These are phyloP conservation scores for Setomelanomma holmii DNA, from an alignment of 2,329 filamentous ascomycete species.

Conservation along the genomic window DNA sequence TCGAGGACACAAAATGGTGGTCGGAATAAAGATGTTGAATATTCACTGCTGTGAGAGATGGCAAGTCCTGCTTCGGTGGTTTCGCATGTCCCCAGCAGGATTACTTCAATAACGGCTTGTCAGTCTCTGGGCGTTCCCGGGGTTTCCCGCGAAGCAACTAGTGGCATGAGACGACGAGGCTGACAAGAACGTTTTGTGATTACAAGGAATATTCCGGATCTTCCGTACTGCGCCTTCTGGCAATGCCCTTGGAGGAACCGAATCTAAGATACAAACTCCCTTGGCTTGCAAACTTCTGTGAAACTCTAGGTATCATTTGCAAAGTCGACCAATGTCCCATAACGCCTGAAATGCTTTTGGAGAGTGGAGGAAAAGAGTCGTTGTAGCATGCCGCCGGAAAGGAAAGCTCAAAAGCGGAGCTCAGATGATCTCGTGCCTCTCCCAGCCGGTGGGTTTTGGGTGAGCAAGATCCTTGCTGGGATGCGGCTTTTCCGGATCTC, in stretches of 20 bases:
- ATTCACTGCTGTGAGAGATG: too few species aligned
- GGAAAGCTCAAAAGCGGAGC: neutral
- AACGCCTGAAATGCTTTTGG: slow-evolving; percentile 14
- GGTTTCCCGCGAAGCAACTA: neutral
- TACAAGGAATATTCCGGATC: neutral
- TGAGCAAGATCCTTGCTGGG: slow-evolving; percentile 72
- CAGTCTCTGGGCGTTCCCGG: too few species aligned
- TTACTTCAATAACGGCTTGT: too few species aligned
- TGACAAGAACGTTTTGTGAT: neutral
- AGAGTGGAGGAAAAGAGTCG: slow-evolving; percentile 10
- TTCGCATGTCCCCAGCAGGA: too few species aligned
- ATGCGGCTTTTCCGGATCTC: slow-evolving; percentile 70
- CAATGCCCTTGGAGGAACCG: neutral
- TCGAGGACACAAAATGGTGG: too few species aligned
- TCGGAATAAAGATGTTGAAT: too few species aligned
- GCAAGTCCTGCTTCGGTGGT: too few species aligned
- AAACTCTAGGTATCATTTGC: slow-evolving; percentile 7
- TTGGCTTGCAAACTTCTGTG: too few species aligned
- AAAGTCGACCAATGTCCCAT: neutral
- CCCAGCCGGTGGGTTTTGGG: slow-evolving; percentile 77
- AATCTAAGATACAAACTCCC: neutral
- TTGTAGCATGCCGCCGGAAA: neutral
- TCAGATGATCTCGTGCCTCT: slow-evolving; percentile 56
- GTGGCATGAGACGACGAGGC: neutral
- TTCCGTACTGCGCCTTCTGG: slow-evolving; percentile 1